These are phyloP conservation scores for Biscutella laevigata DNA, from an alignment of 441 rosid genomes.

Conservation along the genomic window DNA sequence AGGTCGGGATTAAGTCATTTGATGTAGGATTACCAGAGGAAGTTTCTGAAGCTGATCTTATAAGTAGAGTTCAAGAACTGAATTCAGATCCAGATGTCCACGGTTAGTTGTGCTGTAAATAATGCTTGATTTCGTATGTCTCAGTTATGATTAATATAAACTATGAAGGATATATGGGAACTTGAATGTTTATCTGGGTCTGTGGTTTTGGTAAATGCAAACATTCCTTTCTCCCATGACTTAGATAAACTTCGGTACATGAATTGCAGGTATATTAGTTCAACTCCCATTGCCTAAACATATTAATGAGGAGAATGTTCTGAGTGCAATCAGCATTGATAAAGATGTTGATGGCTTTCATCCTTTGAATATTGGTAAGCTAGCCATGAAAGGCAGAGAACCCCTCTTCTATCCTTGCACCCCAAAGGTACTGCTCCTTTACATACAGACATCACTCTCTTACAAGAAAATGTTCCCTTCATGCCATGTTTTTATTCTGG, in stretches of 20 bases:
- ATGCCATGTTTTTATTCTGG: not conserved
- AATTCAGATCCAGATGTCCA: slow-evolving; percentile 69
- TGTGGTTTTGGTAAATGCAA: not conserved
- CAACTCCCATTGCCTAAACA: slow-evolving; percentile 88
- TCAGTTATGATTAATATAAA: not conserved
- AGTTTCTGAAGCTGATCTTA: slow-evolving; percentile 54
- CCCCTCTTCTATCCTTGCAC: slow-evolving; percentile 90
- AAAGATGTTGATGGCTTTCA: slow-evolving; percentile 97
- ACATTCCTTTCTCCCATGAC: not conserved
- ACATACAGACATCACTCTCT: not conserved
- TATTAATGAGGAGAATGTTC: slow-evolving; percentile 77
- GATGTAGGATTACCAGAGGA: slow-evolving; percentile 73
- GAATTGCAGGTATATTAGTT: slow-evolving; percentile 64
- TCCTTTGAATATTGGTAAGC: slow-evolving; percentile 88
- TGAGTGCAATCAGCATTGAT: slow-evolving; percentile 61
- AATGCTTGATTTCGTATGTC: not conserved
- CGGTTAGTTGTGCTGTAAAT: slow-evolving; percentile 32
- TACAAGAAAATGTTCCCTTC: not conserved
- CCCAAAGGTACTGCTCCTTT: slow-evolving; percentile 55
- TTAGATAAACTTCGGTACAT: slow-evolving; percentile 2
- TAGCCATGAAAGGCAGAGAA: slow-evolving; percentile 95
- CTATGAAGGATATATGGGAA: not conserved
- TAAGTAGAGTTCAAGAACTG: slow-evolving; percentile 70
- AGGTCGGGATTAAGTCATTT: slow-evolving; percentile 79
- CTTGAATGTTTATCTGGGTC: not conserved